These are phyloP conservation scores for Daldinia vernicosa DNA, from an alignment of 495 filamentous ascomycete species.

Conservation along the genomic window DNA sequence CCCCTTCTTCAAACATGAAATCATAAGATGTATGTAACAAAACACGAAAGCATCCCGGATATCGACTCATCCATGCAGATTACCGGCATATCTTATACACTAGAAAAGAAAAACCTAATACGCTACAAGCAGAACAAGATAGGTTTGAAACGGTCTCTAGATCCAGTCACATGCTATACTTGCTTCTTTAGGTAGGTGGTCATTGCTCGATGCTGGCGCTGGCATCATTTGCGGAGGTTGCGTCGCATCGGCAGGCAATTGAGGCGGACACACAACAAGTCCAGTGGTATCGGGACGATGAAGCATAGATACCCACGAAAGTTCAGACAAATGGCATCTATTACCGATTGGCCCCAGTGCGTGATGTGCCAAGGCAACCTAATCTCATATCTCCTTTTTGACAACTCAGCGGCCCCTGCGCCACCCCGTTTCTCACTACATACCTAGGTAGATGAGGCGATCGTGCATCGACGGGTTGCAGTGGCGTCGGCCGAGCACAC, in stretches of 20 bases:
- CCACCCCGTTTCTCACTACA: constrained; percentile 5
- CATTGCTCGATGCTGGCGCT: not conserved
- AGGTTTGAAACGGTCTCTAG: constrained; percentile 28
- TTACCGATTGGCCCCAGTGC: constrained; percentile 20
- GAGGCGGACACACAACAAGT: not conserved
- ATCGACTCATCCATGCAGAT: constrained; percentile 22
- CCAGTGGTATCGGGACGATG: not conserved
- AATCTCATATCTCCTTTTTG: constrained; percentile 6
- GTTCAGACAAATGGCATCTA: constrained; percentile 12
- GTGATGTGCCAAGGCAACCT: constrained; percentile 10
- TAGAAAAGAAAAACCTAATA: constrained; percentile 12
- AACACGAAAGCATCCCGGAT: not conserved
- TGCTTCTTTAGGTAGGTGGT: constrained; percentile 37
- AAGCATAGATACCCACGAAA: constrained; percentile 21
- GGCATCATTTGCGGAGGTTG: not conserved
- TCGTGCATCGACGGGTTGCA: constrained; percentile 29
- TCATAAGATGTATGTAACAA: constrained; percentile 1
- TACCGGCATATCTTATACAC: constrained; percentile 32
- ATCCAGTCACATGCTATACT: constrained; percentile 33
- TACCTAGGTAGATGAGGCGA: no score
- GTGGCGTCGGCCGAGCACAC: not conserved
- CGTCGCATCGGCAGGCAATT: not conserved
- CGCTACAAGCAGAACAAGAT: not conserved
- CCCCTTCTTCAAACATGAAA: not conserved
- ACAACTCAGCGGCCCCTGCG: not conserved